Percentiles rank a stretch among this genome's conserved stretches.
phyloP scores from a whole-genome alignment of 2,329 filamentous ascomycete species.

The Calonectria fujianensis region DNA sequence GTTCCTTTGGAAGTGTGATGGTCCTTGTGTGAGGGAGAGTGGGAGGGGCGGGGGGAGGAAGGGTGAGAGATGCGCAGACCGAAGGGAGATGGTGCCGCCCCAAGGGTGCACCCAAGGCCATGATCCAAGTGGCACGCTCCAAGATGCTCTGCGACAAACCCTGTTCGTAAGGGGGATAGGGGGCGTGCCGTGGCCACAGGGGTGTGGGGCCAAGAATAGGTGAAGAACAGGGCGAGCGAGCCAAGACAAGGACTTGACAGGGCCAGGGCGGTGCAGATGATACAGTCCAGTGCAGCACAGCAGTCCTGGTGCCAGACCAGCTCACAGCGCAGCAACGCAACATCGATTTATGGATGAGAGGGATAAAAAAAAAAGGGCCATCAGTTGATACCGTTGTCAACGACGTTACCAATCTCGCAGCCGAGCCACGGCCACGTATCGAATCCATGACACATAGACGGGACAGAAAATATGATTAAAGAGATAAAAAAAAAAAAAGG shows the following conservation, averaged over 20 bases:
- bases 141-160: conserved; percentile 52
- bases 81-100: conserved; percentile 31
- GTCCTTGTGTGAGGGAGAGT: conserved; percentile 32
- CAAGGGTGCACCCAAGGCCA: conserved; percentile 31
- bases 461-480: conserved; percentile 10
- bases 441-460: conserved; percentile 21
- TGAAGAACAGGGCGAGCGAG: conserved; percentile 50
- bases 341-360: conserved; percentile 23
- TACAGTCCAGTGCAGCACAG: conserved; percentile 41
- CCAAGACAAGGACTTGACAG: conserved; percentile 50
- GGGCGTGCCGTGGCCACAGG: conserved; percentile 25
- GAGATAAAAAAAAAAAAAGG: conserved; percentile 1
- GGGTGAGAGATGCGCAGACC: conserved; percentile 43
- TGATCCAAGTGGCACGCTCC: conserved; percentile 37
- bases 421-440: conserved; percentile 28
- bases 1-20: conserved; percentile 38
- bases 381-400: conserved; percentile 21
- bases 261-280: conserved; percentile 46
- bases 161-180: conserved; percentile 47
- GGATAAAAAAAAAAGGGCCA: conserved; percentile 1
- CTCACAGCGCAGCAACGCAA: conserved; percentile 29
- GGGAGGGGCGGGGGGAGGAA: conserved; percentile 38
- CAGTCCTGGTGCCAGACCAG: conserved; percentile 25
- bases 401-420: conserved; percentile 20
- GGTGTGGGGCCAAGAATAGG: conserved; percentile 30